Evolutionary conservation across 345 rosid genomes (phyloP).

Genomic region (Lagerstroemia speciosa): DNA sequence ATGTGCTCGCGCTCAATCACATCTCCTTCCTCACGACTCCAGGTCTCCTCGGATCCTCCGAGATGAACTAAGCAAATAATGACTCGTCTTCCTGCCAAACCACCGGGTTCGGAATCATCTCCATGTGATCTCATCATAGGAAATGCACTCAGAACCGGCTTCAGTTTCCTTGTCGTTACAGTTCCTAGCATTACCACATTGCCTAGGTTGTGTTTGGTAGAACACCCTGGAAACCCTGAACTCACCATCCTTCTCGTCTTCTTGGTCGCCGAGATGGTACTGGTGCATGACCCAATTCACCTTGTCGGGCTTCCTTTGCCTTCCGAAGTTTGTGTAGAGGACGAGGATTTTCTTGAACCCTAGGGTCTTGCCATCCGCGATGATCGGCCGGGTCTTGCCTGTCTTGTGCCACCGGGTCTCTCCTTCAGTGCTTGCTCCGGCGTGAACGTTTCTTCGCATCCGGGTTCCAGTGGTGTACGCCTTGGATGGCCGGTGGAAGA

Average conservation of each 20-base stretch:
- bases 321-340: constrained; percentile 83
- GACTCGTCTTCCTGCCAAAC: too few species aligned
- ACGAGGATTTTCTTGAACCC: constrained; percentile 90
- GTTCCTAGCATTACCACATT: constrained; percentile 30
- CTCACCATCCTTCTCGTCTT: constrained; percentile 89
- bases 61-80: too few species aligned
- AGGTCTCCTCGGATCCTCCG: too few species aligned
- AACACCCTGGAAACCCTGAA: constrained; percentile 70
- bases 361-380: constrained; percentile 31
- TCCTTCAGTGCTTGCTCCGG: constrained; percentile 59
- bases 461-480: constrained; percentile 94
- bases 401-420: constrained; percentile 98
- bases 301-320: constrained; percentile 75
- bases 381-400: constrained; percentile 76
- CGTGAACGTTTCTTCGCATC: constrained; percentile 74
- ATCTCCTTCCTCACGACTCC: too few species aligned
- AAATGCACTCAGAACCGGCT: too few species aligned
- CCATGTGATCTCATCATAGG: too few species aligned
- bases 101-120: too few species aligned
- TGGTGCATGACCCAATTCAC: constrained; percentile 98
- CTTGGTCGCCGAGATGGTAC: constrained; percentile 71
- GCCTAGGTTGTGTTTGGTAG: constrained; percentile 90
- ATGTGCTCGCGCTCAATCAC: too few species aligned
- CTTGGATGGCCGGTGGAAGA: constrained; percentile 86
- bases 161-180: background rate